These are phyloP conservation scores for Annulohypoxylon stygium DNA, from an alignment of 495 filamentous ascomycete genomes.

Conservation along the genomic window DNA sequence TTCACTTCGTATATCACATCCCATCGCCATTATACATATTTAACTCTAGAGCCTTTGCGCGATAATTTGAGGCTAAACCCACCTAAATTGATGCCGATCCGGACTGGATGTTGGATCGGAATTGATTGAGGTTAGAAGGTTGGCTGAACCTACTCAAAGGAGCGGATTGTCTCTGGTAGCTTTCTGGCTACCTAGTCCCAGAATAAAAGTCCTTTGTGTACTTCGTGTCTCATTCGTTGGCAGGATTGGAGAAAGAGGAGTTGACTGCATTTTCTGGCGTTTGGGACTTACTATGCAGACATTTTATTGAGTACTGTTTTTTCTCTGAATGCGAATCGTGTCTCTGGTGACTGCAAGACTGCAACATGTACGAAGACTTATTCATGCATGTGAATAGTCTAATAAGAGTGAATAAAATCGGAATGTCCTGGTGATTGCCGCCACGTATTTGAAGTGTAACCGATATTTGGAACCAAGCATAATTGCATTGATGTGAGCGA, in stretches of 20 bases:
- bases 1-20: constrained; percentile 43
- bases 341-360: neutral
- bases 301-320: constrained; percentile 41
- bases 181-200: constrained; percentile 39
- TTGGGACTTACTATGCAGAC: constrained; percentile 33
- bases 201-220: constrained; percentile 37
- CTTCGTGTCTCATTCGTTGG: constrained; percentile 35
- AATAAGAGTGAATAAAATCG: neutral
- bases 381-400: neutral
- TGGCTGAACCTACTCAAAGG: constrained; percentile 23
- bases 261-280: constrained; percentile 43
- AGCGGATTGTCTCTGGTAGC: constrained; percentile 46
- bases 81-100: constrained; percentile 9
- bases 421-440: neutral
- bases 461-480: neutral
- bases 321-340: neutral
- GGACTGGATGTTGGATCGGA: constrained; percentile 33
- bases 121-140: constrained; percentile 14
- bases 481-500: neutral
- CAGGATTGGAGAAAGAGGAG: constrained; percentile 47
- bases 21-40: constrained; percentile 44
- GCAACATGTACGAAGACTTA: neutral
- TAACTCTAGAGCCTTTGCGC: constrained; percentile 39
- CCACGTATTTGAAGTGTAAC: neutral
- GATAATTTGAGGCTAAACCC: constrained; percentile 31